Percentiles rank a stretch among this genome's conserved stretches.
Conservation (phyloP, 2,329 filamentous ascomycete species). For the Venturiaceae sp. region DNA sequence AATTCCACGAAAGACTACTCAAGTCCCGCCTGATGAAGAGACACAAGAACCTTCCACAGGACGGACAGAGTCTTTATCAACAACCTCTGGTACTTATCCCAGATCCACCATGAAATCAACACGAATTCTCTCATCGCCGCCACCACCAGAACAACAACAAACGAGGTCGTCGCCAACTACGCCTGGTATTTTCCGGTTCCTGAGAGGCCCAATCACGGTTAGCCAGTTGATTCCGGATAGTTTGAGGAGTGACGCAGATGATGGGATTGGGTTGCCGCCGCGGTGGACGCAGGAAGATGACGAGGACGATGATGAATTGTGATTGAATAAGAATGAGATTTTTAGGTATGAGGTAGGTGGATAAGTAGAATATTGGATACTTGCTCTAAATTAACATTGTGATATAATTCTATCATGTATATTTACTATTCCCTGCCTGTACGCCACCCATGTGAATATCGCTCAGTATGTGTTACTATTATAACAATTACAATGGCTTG, state of each 20-base stretch:
- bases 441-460: neutral
- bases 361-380: neutral
- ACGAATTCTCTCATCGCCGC: neutral
- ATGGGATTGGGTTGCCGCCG: constrained; percentile 1
- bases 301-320: neutral
- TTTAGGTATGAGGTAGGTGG: neutral
- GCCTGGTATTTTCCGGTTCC: neutral
- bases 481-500: constrained; percentile 47
- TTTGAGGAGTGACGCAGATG: neutral
- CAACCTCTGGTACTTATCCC: neutral
- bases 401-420: neutral
- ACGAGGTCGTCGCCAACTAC: neutral
- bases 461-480: neutral
- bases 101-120: neutral
- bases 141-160: neutral
- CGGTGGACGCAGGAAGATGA: neutral
- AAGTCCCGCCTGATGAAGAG: neutral
- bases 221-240: constrained; percentile 4
- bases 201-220: neutral
- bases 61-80: neutral
- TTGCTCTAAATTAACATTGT: neutral
- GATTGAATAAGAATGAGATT: neutral
- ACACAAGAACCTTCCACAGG: neutral
- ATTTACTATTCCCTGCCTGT: neutral
- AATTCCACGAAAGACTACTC: neutral